A percentile compares a stretch with the other conserved stretches of the same genome.
phyloP scores from a whole-genome alignment of 2,329 filamentous ascomycete genomes.

The Fusarium scirpi region DNA sequence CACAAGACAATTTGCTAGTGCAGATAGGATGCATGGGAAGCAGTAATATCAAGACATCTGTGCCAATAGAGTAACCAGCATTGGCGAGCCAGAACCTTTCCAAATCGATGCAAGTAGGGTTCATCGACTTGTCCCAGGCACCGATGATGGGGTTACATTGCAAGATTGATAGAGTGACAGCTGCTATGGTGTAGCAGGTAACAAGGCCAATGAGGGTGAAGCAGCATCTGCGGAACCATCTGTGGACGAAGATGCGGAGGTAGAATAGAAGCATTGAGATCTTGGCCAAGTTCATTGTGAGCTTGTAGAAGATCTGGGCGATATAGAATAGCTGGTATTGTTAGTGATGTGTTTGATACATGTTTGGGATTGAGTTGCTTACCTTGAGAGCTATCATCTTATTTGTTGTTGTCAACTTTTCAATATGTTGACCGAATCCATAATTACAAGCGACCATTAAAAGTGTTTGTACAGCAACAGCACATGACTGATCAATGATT shows the following conservation, averaged over 20 bases:
- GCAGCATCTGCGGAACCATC: constrained; percentile 59
- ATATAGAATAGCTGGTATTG: constrained; percentile 61
- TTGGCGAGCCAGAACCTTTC: constrained; percentile 63
- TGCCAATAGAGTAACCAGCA: constrained; percentile 60
- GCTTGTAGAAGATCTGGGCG: constrained; percentile 66
- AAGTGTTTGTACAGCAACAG: constrained; percentile 52
- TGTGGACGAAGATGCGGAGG: constrained; percentile 64
- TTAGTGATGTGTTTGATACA: neutral
- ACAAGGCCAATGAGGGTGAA: constrained; percentile 58
- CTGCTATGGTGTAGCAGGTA: constrained; percentile 59
- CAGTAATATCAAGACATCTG: constrained; percentile 59
- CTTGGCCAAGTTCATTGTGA: constrained; percentile 66
- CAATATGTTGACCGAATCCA: constrained; percentile 58
- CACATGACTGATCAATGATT: constrained; percentile 49
- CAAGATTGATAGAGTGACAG: constrained; percentile 59
- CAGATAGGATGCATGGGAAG: constrained; percentile 62
- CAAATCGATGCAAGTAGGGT: constrained; percentile 59
- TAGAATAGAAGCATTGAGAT: constrained; percentile 65
- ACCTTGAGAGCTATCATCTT: constrained; percentile 55
- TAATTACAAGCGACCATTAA: constrained; percentile 57
- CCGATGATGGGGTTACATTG: constrained; percentile 63
- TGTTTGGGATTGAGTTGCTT: neutral
- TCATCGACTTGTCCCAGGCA: constrained; percentile 59
- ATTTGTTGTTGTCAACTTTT: constrained; percentile 50
- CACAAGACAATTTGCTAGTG: constrained; percentile 56